Evolutionary conservation across 495 filamentous ascomycete genomes (phyloP).

Genomic region (Amniculicola lignicola): DNA sequence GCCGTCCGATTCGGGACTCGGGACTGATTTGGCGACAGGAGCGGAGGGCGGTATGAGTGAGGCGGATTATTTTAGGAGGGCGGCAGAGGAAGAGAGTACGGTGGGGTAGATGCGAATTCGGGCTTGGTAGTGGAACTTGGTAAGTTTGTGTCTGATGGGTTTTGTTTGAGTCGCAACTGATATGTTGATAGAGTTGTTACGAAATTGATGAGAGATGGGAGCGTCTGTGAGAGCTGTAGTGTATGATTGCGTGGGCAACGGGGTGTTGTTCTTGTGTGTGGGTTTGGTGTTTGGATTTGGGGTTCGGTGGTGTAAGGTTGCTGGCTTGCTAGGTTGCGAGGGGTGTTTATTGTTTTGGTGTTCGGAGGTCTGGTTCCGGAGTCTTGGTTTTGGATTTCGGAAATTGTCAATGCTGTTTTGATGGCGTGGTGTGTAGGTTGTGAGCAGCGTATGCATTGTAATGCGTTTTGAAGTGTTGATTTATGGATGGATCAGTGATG

Average conservation of each 20-base stretch:
- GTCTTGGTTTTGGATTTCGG: too few species aligned
- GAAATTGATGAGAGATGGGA: background rate
- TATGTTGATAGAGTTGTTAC: background rate
- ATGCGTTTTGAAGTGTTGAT: too few species aligned
- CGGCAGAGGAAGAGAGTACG: conserved; percentile 31
- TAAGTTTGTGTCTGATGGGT: background rate
- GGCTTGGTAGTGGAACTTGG: background rate
- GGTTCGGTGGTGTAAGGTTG: conserved; percentile 83
- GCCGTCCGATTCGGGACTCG: conserved; percentile 43
- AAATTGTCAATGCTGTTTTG: too few species aligned
- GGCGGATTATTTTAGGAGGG: conserved; percentile 33
- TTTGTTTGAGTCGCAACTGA: background rate
- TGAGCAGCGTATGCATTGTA: too few species aligned
- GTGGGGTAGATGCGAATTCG: conserved; percentile 30
- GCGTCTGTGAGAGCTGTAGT: background rate
- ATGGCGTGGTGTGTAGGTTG: too few species aligned
- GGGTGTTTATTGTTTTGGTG: conserved; percentile 40
- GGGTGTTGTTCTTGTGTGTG: background rate
- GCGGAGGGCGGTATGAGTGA: conserved; percentile 23
- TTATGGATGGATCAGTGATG: too few species aligned
- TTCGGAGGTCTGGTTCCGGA: too few species aligned
- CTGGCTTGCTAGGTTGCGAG: conserved; percentile 80
- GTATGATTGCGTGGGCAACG: background rate
- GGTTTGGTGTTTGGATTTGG: conserved; percentile 68
- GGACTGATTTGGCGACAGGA: conserved; percentile 42